phyloP scores from a whole-genome alignment of 495 filamentous ascomycete genomes.

The Letharia columbiana region DNA sequence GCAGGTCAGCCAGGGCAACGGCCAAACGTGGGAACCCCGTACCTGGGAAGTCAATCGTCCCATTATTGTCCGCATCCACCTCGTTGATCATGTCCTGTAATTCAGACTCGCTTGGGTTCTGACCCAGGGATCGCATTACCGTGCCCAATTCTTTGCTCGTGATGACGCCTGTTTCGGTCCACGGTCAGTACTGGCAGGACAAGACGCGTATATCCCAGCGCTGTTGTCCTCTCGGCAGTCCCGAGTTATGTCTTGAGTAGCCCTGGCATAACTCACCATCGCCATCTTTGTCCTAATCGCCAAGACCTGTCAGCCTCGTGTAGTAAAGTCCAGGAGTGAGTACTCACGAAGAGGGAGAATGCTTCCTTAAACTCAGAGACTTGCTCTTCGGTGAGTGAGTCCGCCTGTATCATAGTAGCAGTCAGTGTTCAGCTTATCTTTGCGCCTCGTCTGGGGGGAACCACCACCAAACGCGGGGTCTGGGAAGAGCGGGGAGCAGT shows the following conservation, averaged over 20 bases:
- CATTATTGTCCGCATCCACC: constrained; percentile 98
- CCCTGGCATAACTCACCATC: constrained; percentile 69
- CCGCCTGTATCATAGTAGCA: constrained; percentile 50
- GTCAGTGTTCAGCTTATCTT: constrained; percentile 15
- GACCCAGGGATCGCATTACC: constrained; percentile 98
- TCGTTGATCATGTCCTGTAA: constrained; percentile 99
- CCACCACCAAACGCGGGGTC: constrained; percentile 15
- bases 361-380: constrained; percentile 99
- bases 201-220: not conserved
- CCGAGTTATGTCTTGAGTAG: not conserved
- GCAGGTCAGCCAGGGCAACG: not conserved
- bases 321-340: not conserved
- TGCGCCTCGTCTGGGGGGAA: not conserved
- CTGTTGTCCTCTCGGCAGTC: not conserved
- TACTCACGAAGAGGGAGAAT: constrained; percentile 97
- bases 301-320: constrained; percentile 8
- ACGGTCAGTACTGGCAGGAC: not conserved
- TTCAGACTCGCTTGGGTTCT: constrained; percentile 98
- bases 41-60: constrained; percentile 99
- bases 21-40: constrained; percentile 26
- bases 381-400: constrained; percentile 96
- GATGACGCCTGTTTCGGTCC: constrained; percentile 69
- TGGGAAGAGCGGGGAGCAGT: not conserved
- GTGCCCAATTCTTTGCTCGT: constrained; percentile 99
- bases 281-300: constrained; percentile 88